These are phyloP conservation scores for Gnetum montanum DNA, from an alignment of 75 land plant genomes.

Conservation along the genomic window DNA sequence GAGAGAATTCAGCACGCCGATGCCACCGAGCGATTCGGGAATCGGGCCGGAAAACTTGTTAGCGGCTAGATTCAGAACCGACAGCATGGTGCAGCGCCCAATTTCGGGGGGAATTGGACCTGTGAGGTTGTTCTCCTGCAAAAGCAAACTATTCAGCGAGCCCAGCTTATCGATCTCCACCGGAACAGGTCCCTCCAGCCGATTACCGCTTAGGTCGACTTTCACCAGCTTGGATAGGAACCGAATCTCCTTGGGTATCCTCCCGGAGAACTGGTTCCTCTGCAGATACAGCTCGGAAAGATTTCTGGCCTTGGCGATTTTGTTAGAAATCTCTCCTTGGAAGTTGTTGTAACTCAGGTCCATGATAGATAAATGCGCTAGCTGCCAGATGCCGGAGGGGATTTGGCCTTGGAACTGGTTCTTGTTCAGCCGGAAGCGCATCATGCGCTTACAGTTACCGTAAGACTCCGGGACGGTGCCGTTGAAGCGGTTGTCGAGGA, in stretches of 20 bases:
- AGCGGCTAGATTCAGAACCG: slow-evolving; percentile 12
- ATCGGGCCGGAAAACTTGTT: slow-evolving; percentile 24
- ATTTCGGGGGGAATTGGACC: slow-evolving; percentile 21
- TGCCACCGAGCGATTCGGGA: slow-evolving; percentile 9
- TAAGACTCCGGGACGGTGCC: slow-evolving; percentile 28
- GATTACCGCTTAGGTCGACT: slow-evolving; percentile 62
- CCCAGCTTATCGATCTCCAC: slow-evolving; percentile 8
- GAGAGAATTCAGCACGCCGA: slow-evolving; percentile 7
- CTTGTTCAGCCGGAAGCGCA: slow-evolving; percentile 12
- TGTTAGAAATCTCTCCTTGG: slow-evolving; percentile 30
- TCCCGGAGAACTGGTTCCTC: slow-evolving; percentile 21
- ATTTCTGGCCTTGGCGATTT: slow-evolving; percentile 8
- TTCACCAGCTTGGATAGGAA: slow-evolving; percentile 24
- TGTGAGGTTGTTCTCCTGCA: slow-evolving; percentile 14
- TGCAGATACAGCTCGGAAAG: slow-evolving; percentile 6
- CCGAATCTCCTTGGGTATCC: slow-evolving; percentile 37
- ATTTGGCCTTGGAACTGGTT: slow-evolving; percentile 44
- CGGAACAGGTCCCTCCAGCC: slow-evolving; percentile 18
- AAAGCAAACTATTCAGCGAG: slow-evolving; percentile 4
- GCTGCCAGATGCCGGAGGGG: slow-evolving; percentile 40
- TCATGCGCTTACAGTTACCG: slow-evolving; percentile 17
- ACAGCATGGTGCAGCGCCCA: slow-evolving; percentile 9
- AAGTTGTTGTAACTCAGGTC: slow-evolving; percentile 48
- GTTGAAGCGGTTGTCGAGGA: slow-evolving; percentile 16
- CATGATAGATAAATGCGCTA: slow-evolving; percentile 51